phyloP scores from a whole-genome alignment of 1,284 basidiomycete genomes.

The Coriolopsis trogii region DNA sequence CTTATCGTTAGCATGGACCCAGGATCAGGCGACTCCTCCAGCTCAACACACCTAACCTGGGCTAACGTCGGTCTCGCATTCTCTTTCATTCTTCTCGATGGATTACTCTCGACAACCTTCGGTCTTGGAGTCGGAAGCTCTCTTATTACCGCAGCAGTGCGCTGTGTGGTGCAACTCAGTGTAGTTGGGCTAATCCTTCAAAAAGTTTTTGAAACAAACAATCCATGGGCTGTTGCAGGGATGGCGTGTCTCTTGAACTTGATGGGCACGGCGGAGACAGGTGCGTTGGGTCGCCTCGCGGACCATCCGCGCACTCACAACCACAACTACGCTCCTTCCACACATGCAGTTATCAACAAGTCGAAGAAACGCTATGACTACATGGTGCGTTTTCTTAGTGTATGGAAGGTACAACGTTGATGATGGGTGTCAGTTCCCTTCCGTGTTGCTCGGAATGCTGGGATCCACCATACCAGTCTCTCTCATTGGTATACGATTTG shows the following conservation, averaged over 20 bases:
- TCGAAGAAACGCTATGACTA: conserved; percentile 70
- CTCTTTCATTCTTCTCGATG: conserved; percentile 70
- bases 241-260: conserved; percentile 75
- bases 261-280: conserved; percentile 71
- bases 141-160: conserved; percentile 66
- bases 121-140: conserved; percentile 71
- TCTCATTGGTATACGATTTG: conserved; percentile 74
- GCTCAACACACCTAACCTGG: conserved; percentile 57
- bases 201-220: conserved; percentile 74
- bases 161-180: conserved; percentile 79
- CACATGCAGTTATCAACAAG: conserved; percentile 62
- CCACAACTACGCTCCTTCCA: neutral
- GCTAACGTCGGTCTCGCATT: conserved; percentile 74
- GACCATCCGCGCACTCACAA: neutral
- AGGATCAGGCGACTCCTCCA: conserved; percentile 11
- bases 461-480: conserved; percentile 81
- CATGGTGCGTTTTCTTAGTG: conserved; percentile 55
- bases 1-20: conserved; percentile 21
- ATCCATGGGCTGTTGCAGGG: conserved; percentile 72
- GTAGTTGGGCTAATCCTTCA: conserved; percentile 73
- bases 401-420: neutral
- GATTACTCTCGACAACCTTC: conserved; percentile 62
- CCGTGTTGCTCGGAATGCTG: conserved; percentile 70
- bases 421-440: conserved; percentile 56
- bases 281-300: no score